Conservation (phyloP, 2,329 filamentous ascomycete genomes). For the Aureobasidium subglaciale region DNA sequence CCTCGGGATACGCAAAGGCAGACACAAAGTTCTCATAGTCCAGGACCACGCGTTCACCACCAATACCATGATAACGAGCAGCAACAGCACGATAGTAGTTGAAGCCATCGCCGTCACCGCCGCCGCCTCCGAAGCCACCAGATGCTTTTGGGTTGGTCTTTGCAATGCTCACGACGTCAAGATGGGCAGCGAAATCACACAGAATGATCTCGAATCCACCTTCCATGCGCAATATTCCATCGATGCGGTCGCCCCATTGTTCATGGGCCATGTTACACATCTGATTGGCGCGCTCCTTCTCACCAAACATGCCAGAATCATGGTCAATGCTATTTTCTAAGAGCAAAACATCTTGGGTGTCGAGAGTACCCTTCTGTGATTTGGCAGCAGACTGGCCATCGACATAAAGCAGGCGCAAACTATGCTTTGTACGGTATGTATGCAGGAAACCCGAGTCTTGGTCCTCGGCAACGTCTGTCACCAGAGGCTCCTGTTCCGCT, state of each 20-base stretch:
- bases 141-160: conserved; percentile 17
- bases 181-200: conserved; percentile 51
- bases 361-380: conserved; percentile 56
- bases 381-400: conserved; percentile 67
- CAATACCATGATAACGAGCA: conserved; percentile 39
- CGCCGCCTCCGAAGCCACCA: conserved; percentile 16
- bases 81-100: conserved; percentile 36
- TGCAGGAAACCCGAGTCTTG: conserved; percentile 52
- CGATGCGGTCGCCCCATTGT: conserved; percentile 48
- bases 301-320: conserved; percentile 32
- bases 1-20: conserved; percentile 35
- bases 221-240: conserved; percentile 62
- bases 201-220: conserved; percentile 64
- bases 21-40: conserved; percentile 46
- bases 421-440: conserved; percentile 53
- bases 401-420: conserved; percentile 57
- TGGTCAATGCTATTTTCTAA: conserved; percentile 18
- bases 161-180: conserved; percentile 31
- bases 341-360: conserved; percentile 59
- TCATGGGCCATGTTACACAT: conserved; percentile 49
- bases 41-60: conserved; percentile 36
- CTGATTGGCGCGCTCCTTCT: conserved; percentile 45
- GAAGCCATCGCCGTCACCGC: conserved; percentile 17
- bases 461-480: conserved; percentile 2
- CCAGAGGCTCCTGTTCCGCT: neutral